Percentiles rank a stretch among this genome's conserved stretches.
Conservation (phyloP, 768 basidiomycete genomes). For the Russula earlei region DNA sequence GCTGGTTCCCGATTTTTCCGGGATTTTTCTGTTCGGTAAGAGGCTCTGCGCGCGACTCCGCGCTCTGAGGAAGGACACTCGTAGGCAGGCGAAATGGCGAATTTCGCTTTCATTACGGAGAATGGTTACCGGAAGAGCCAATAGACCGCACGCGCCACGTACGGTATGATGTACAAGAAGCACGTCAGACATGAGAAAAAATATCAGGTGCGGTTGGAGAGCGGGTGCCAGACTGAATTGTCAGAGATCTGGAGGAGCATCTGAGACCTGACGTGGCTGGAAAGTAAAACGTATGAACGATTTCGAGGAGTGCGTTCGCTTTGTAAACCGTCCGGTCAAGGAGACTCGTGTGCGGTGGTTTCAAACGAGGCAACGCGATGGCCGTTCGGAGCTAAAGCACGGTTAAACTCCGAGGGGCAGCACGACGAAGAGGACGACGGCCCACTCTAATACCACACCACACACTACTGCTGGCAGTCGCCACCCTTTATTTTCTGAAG, state of each 20-base stretch:
- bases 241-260: background rate
- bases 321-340: background rate
- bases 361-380: no score
- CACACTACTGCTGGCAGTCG: no score
- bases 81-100: background rate
- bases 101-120: background rate
- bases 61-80: background rate
- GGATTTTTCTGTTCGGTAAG: background rate
- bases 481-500: no score
- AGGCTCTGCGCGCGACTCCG: background rate
- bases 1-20: slow-evolving; percentile 1
- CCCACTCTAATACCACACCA: background rate
- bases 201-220: slow-evolving; percentile 11
- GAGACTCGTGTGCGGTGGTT: background rate
- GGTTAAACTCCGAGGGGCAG: background rate
- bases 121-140: background rate
- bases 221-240: background rate
- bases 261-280: background rate
- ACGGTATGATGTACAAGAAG: slow-evolving; percentile 16
- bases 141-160: background rate
- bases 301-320: background rate
- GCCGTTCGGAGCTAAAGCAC: background rate
- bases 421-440: background rate
- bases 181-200: slow-evolving; percentile 4
- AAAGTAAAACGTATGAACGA: background rate